Evolutionary conservation across 169 alveolate species (phyloP).

Genomic region (Eimeria falciformis): DNA sequence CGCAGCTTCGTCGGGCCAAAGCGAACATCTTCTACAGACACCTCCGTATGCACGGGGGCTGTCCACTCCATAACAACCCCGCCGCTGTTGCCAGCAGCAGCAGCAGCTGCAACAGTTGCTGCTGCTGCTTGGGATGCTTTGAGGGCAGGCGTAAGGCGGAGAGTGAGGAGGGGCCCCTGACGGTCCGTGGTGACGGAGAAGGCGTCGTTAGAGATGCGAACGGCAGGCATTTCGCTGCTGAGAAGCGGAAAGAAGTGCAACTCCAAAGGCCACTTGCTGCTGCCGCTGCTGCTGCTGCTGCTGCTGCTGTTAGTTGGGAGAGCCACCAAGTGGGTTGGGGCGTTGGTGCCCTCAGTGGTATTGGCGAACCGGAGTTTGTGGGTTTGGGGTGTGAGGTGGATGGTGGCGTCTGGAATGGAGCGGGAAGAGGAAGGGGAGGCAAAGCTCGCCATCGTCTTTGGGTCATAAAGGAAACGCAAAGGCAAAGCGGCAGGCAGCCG

Average conservation of each 20-base stretch:
- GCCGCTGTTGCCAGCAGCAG: background rate
- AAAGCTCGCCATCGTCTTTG: background rate
- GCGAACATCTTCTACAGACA: background rate
- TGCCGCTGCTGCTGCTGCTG: slow-evolving; percentile 36
- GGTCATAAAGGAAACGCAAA: background rate
- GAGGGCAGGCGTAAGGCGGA: background rate
- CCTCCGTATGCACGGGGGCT: slow-evolving; percentile 3
- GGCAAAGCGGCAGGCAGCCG: slow-evolving; percentile 6
- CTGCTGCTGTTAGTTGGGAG: slow-evolving; percentile 15
- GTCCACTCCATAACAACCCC: slow-evolving; percentile 1
- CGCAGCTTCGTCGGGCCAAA: background rate
- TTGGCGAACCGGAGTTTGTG: background rate
- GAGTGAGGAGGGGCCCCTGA: slow-evolving; percentile 38
- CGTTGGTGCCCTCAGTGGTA: background rate
- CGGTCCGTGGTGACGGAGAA: background rate
- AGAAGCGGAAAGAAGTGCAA: slow-evolving; percentile 8
- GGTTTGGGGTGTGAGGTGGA: background rate
- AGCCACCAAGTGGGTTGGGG: background rate
- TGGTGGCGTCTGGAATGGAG: background rate
- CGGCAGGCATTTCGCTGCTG: background rate
- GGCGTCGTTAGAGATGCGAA: background rate
- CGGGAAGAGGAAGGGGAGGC: background rate
- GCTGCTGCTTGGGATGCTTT: background rate
- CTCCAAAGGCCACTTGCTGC: slow-evolving; percentile 30
- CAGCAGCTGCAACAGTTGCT: background rate